Percentiles rank a stretch among this genome's conserved stretches.
These are phyloP conservation scores for Trematosphaeria pertusa DNA, from an alignment of 2,329 filamentous ascomycete genomes.

Conservation along the genomic window DNA sequence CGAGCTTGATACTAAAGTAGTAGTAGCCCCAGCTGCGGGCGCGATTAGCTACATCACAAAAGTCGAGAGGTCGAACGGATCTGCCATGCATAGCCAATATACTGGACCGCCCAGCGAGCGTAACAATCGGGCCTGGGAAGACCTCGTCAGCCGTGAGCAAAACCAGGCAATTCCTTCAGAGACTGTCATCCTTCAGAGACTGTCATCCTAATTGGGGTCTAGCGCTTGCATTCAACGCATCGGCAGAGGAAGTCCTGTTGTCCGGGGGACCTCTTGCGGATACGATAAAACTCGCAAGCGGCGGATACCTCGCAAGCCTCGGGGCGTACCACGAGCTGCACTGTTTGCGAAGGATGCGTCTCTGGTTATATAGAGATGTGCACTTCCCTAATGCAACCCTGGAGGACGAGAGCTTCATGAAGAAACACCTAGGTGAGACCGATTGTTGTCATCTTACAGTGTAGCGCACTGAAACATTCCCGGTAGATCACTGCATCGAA, in stretches of 20 bases:
- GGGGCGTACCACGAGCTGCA: conserved; percentile 10
- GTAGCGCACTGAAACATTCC: background rate
- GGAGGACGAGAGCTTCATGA: background rate
- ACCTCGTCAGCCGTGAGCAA: conserved; percentile 1
- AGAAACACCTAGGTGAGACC: background rate
- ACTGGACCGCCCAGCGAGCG: background rate
- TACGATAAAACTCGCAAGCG: background rate
- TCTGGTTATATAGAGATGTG: conserved; percentile 1
- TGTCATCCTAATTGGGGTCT: background rate
- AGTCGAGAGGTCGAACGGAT: background rate
- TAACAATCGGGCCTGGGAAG: background rate
- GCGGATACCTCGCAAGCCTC: conserved; percentile 5
- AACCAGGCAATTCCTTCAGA: too few species aligned
- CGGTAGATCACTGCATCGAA: conserved; percentile 5
- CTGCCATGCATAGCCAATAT: background rate
- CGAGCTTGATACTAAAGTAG: too few species aligned
- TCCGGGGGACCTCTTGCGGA: background rate
- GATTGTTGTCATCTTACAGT: background rate
- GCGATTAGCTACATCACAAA: background rate
- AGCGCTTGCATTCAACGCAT: conserved; percentile 1
- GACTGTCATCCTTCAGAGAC: background rate
- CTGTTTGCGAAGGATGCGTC: conserved; percentile 3
- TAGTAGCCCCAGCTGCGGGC: background rate
- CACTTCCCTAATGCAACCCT: conserved; percentile 1
- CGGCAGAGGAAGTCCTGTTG: background rate